Evolutionary conservation across 305 asterid species (phyloP).

Genomic region (Rubia tinctorum): DNA sequence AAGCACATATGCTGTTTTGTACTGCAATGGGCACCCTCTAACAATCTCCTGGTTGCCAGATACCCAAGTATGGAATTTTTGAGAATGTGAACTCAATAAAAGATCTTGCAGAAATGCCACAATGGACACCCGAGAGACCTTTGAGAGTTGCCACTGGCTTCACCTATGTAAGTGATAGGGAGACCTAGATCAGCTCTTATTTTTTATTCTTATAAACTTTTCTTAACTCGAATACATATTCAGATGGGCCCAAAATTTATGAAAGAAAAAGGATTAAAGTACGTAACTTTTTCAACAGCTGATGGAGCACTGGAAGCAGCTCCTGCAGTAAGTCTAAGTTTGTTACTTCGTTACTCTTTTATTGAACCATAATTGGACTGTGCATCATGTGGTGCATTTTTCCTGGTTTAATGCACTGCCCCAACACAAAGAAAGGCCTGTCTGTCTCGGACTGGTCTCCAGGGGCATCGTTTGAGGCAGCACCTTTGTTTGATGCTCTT

Average conservation of each 20-base stretch:
- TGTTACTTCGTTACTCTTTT: not conserved
- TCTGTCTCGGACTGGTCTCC: not conserved
- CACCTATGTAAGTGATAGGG: slow-evolving; percentile 57
- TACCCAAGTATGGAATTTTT: slow-evolving; percentile 96
- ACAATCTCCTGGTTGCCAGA: slow-evolving; percentile 40
- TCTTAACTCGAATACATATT: not conserved
- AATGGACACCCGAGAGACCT: slow-evolving; percentile 94
- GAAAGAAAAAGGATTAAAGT: slow-evolving; percentile 75
- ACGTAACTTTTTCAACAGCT: slow-evolving; percentile 88
- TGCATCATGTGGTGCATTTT: not conserved
- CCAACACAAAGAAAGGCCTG: not conserved
- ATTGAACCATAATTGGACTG: not conserved
- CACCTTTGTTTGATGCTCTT: not conserved
- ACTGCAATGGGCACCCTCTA: slow-evolving; percentile 12
- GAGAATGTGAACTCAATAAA: slow-evolving; percentile 85
- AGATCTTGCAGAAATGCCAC: slow-evolving; percentile 94
- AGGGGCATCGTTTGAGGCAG: not conserved
- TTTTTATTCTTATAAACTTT: not conserved
- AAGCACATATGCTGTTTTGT: not conserved
- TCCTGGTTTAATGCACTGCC: not conserved
- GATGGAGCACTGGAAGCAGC: slow-evolving; percentile 99
- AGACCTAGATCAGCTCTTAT: slow-evolving; percentile 5
- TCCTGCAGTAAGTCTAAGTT: slow-evolving; percentile 67
- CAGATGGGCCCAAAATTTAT: slow-evolving; percentile 92
- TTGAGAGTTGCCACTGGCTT: slow-evolving; percentile 98